Evolutionary conservation across 768 basidiomycete genomes (phyloP), one percentile per base, ranked within the genome.

Genomic region (Boletus huronensis): DNA sequence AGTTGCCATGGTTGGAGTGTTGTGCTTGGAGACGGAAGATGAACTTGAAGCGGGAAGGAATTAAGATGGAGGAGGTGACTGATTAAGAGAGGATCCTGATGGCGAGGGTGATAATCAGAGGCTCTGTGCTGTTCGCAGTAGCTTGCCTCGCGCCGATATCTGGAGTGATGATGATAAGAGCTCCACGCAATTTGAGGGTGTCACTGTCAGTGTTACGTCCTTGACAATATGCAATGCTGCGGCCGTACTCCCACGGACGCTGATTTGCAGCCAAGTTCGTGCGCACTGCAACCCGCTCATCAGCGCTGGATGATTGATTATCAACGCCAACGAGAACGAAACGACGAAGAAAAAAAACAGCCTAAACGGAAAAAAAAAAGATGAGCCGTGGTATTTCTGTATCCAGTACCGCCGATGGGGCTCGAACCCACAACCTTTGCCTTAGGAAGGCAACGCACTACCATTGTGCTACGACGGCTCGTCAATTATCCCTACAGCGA

Each of bases 391-490:
- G 3, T 57, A 3, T 42, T n/a, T 35, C 11, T 25, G 23, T 49
- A 53, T 58, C 70, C 61, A 69, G 26, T 71, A 70, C 69, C 69
- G 69, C 64, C 69, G 70, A 70, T 67, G 69, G 69, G 69, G 70
- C 53, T 70, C 69, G 69, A 70, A 70, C 69, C 69, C 69, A 67
- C 69, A 70, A 70, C 69, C 69, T 70, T 70, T 71, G 69, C 69
- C 69, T 70, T 70, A 70, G 69, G 69, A 70, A 70, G 70, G 69
- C 69, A 71, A 70, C 69, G 69, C 69, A 70, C 69, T 70, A 71
- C 69, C 69, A 70, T 70, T 70, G 69, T 70, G 69, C 69, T 70
- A 70, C 70, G 70, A 71, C 69, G 69, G 69, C 69, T 69, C 67
- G 28, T 16, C 25, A 2, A 1, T 16, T 0, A 11, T 26, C 0